Evolutionary conservation across 2,329 filamentous ascomycete species (phyloP), one percentile per base, ranked within the genome.

Genomic region (Aureobasidium pullulans): DNA sequence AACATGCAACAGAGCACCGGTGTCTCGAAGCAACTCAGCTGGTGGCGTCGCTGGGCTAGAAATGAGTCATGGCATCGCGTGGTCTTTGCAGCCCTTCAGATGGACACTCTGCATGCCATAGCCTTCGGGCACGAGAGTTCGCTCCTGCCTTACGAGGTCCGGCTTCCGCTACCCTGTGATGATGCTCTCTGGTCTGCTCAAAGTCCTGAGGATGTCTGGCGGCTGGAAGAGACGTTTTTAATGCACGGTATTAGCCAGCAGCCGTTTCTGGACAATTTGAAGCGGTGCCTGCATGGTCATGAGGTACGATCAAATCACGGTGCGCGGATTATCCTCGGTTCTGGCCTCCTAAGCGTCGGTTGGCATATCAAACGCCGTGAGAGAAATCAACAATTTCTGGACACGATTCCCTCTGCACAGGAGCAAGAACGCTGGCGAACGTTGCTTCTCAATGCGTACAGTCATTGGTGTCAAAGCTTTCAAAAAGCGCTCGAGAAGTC

Each of bases 351-450:
- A 10, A 96, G 90, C 64, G 90, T 96, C 31, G 93, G 89, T 66
- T 96, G 90, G 89, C 92, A 96, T 71, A 93, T 96, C 86, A 92
- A 95, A 69, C 92, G 96, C 69, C 83, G 92, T 68, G 93, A 96
- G 70, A 81, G 96, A 15, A 92, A 96, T 74, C 86, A 96, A 60
- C 93, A 88, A 71, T 90, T 91, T 1, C 79, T 96, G 0, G 91
- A 88, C 8, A 89, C 91, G 13, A 84, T 85, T 0, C 85, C 88
- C 64, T 86, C 89, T 0, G 80, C 96, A 1, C 90, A 90, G 3
- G 90, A 89, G 4, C 86, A 90, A 34, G 91, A 96, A 68, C 92
- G 92, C 70, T 96, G 93, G 93, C 84, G 91, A 59, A 84, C 85
- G 7, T 86, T 90, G 1, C 78, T 96, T 31, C 89, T 91, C 1